These are phyloP conservation scores for Acmispon strigosus DNA, from an alignment of 306 rosid species.

Conservation along the genomic window DNA sequence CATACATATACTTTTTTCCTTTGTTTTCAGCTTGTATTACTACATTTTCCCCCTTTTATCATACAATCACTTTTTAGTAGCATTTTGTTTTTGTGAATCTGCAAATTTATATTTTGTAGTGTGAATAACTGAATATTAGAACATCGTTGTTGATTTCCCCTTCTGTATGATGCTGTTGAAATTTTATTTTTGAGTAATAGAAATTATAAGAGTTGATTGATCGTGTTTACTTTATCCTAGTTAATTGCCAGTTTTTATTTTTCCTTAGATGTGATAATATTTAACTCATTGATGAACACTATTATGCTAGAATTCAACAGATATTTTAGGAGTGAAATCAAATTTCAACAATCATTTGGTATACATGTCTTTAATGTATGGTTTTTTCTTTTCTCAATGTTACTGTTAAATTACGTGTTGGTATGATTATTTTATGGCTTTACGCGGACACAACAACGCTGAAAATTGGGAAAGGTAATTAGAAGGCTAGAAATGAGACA, in stretches of 20 bases:
- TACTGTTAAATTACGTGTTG: too few species aligned
- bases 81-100: neutral
- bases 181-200: neutral
- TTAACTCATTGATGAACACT: neutral
- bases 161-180: neutral
- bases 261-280: neutral
- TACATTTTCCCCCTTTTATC: neutral
- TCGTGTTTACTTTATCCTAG: neutral
- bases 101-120: neutral
- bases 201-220: neutral
- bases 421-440: too few species aligned
- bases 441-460: too few species aligned
- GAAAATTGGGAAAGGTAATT: too few species aligned
- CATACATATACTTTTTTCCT: neutral
- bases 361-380: neutral
- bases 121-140: neutral
- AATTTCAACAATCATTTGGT: neutral
- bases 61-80: neutral
- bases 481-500: too few species aligned
- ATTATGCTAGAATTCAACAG: neutral
- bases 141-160: neutral
- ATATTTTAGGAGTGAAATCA: neutral
- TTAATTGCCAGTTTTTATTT: neutral
- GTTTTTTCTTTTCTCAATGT: neutral
- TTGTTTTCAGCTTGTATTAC: neutral